Evolutionary conservation across 2,329 filamentous ascomycete genomes (phyloP).

Genomic region (Talaromyces verruculosus): DNA sequence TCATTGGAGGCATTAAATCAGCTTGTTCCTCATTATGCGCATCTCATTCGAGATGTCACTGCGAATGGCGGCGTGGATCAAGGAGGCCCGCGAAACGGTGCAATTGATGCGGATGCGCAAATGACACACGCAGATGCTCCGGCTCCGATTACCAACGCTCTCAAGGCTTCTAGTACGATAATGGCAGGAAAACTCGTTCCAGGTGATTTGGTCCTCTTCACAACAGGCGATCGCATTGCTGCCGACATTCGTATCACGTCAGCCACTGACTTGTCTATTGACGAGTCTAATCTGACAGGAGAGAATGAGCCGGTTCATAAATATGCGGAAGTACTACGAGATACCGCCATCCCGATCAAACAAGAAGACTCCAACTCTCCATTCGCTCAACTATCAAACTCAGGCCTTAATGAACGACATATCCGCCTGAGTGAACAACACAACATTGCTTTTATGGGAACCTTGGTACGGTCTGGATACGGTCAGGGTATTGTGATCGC

Average conservation of each 20-base stretch:
- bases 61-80: constrained; percentile 27
- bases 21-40: constrained; percentile 90
- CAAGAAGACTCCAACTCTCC: constrained; percentile 50
- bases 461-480: constrained; percentile 88
- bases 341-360: constrained; percentile 25
- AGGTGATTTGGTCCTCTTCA: constrained; percentile 89
- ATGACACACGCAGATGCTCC: constrained; percentile 47
- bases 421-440: constrained; percentile 71
- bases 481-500: constrained; percentile 97
- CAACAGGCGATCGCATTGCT: constrained; percentile 92
- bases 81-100: constrained; percentile 25
- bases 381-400: constrained; percentile 59
- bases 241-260: constrained; percentile 93
- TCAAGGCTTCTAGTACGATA: constrained; percentile 79
- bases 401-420: constrained; percentile 62
- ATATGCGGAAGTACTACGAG: constrained; percentile 61
- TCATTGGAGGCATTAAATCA: constrained; percentile 93
- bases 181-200: constrained; percentile 85
- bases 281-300: constrained; percentile 94
- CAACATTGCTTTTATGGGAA: constrained; percentile 98
- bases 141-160: constrained; percentile 60
- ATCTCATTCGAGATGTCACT: constrained; percentile 71
- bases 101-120: constrained; percentile 51
- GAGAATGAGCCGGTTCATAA: constrained; percentile 93
- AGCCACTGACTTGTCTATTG: constrained; percentile 85